These are phyloP conservation scores for Dryas drummondii DNA, from an alignment of 306 rosid genomes.

Conservation along the genomic window DNA sequence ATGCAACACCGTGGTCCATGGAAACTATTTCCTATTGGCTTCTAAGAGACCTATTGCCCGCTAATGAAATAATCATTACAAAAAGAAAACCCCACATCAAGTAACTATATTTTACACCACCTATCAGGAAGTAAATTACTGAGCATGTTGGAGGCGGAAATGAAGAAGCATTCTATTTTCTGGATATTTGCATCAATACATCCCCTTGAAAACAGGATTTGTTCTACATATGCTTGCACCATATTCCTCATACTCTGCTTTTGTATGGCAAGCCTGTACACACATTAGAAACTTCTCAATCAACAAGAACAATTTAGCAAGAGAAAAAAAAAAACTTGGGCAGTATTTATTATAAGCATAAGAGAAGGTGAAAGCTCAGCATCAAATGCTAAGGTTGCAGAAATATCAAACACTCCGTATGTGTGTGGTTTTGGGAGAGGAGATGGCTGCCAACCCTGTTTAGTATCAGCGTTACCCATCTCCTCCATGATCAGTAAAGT, in stretches of 20 bases:
- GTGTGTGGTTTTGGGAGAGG: not conserved
- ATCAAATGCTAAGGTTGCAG: conserved; percentile 6
- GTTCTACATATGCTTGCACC: conserved; percentile 98
- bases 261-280: conserved; percentile 96
- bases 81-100: conserved; percentile 33
- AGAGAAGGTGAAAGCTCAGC: not conserved
- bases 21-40: conserved; percentile 36
- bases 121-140: conserved; percentile 29
- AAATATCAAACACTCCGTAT: not conserved
- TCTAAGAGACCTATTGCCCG: conserved; percentile 33
- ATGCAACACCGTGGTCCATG: conserved; percentile 28
- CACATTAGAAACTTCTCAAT: conserved; percentile 23
- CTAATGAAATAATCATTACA: conserved; percentile 52
- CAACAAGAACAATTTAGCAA: conserved; percentile 2
- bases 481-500: not conserved
- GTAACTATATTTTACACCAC: conserved; percentile 57
- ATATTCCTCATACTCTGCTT: conserved; percentile 92
- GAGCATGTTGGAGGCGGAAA: conserved; percentile 13
- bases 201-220: conserved; percentile 98
- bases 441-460: not conserved
- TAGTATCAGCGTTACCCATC: not conserved
- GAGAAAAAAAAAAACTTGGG: not conserved
- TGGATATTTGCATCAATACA: conserved; percentile 63
- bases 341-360: not conserved
- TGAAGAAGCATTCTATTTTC: conserved; percentile 17